Evolutionary conservation across 2,329 filamentous ascomycete genomes (phyloP), one percentile per base, ranked within the genome.

Genomic region (Amylocarpus encephaloides): DNA sequence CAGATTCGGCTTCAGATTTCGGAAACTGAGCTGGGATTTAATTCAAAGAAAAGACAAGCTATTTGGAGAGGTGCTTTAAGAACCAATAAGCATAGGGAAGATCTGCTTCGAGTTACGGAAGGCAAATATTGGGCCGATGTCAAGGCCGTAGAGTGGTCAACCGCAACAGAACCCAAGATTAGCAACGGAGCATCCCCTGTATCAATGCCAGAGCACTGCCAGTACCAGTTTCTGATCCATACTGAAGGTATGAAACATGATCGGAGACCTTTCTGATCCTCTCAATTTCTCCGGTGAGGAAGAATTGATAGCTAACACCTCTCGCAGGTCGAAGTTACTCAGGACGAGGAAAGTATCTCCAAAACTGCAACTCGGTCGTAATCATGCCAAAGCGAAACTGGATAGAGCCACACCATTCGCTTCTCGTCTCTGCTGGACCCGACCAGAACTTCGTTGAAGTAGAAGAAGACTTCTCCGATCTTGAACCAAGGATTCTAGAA

Each of bases 181-280:
- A 36, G 16, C 3, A 44, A 48, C 16, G 65, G 67, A 15, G 64
- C 71, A 36, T 60, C 64, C 4, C 62, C 65, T 39, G 56, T 77
- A 1, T 68, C 70, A 1, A 75, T 78, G 43, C 70, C 74, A 38
- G 74, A 79, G 36, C 74, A 78, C 61, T 79, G 76, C 59, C 67
- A 68, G 22, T 79, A 78, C 58, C 74, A 75, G 64, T 79, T 73
- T 58, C 68, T 78, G 1, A 71, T 72, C 2, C 75, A 79, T 49
- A 75, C 74, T 1, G 76, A 78, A 61, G 76, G 38, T 48, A 36
- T 16, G 45, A 33, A 2, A 1, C n/a, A 4, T 9, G 10, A 6
- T 9, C n/a, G 15, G 26, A 16, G 32, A 1, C 9, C 22, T 33
- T 34, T n/a, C n/a, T n/a, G n/a, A n/a, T n/a, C n/a, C n/a, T n/a